Base-by-base conservation (phyloP, 139 green algal genomes). In the Micromonas pusilla region DNA sequence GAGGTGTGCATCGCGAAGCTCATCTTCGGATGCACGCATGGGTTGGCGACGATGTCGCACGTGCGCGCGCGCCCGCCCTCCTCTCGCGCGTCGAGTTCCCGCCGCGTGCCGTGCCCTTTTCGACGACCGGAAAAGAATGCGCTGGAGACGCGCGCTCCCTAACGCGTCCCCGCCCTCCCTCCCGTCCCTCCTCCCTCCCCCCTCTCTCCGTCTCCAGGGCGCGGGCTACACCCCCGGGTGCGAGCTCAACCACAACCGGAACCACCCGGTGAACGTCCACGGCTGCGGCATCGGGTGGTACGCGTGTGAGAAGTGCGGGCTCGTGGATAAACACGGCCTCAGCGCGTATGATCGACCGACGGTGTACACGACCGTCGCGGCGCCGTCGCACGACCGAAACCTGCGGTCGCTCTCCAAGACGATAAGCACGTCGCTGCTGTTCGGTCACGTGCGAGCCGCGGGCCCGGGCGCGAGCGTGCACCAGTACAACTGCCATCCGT, bases 361-460 rank as follows among this genome's bases (percentile, higher is more conserved):
- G 82, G 88, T 94, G 16, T 97, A 94, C 87, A 97, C 91, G 19
- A 90, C 84, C 64, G 87, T 97, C 53, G 95, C 90, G 0, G 91
- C 93, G 5, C 91, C 93, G 52, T 76, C 90, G 90, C 96, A 97
- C 89, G 96, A 97, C 79, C 87, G 95, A 66, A 97, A 97, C 83
- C 88, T 97, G 34, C 83, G 87, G 1, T 85, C 91, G 3, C 83
- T 97, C 64, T 86, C 91, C 2, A 85, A 81, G 82, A 96, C 96
- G 83, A 92, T 97, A 66, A 84, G 88, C 28, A 91, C 87, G 16
- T 88, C 89, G 0, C 77, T 96, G 16, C 86, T 97, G 30, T 97
- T 97, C 84, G 93, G 92, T 0, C 93, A 97, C 81, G 93, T 97
- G 70, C 79, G 91, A 0, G 92, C 92, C 0, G 92, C 92, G 0